Conservation (phyloP, 2,329 filamentous ascomycete genomes). For the Myriangium duriaei region DNA sequence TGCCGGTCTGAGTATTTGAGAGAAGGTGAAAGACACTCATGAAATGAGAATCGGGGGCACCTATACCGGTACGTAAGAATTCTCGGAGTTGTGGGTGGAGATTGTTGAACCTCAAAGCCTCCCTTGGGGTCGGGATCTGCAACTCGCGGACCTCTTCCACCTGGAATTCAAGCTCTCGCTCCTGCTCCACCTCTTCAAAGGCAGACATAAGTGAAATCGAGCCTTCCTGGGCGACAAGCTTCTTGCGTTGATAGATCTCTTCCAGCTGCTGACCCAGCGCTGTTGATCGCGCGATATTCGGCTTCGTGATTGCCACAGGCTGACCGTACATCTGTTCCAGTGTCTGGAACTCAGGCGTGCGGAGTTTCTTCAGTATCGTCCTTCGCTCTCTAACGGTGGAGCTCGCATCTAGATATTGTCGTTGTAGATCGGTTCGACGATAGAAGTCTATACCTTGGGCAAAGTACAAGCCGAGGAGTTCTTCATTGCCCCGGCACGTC, state of each 20-base stretch:
- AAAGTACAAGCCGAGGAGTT: slow-evolving; percentile 45
- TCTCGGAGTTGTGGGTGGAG: slow-evolving; percentile 28
- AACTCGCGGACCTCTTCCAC: slow-evolving; percentile 45
- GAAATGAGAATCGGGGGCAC: neutral
- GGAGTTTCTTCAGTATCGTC: slow-evolving; percentile 33
- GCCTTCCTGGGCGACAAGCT: slow-evolving; percentile 20
- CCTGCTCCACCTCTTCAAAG: slow-evolving; percentile 46
- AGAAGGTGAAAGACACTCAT: slow-evolving; percentile 25
- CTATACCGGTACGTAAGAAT: neutral
- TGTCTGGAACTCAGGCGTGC: slow-evolving; percentile 43
- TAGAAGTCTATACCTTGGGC: slow-evolving; percentile 52
- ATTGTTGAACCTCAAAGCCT: slow-evolving; percentile 30
- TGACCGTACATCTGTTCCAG: slow-evolving; percentile 46
- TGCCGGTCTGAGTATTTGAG: slow-evolving; percentile 35
- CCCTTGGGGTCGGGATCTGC: slow-evolving; percentile 33
- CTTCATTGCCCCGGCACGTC: slow-evolving; percentile 47
- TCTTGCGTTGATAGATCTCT: neutral
- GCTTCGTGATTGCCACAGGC: slow-evolving; percentile 12
- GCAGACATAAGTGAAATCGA: slow-evolving; percentile 34
- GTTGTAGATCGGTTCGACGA: slow-evolving; percentile 38
- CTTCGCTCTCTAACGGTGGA: slow-evolving; percentile 22
- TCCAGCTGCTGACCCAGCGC: neutral
- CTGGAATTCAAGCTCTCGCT: slow-evolving; percentile 47
- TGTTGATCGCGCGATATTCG: neutral
- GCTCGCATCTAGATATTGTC: slow-evolving; percentile 32